These are phyloP conservation scores for Crataegus laevigata DNA, from an alignment of 306 rosid genomes.

Conservation along the genomic window DNA sequence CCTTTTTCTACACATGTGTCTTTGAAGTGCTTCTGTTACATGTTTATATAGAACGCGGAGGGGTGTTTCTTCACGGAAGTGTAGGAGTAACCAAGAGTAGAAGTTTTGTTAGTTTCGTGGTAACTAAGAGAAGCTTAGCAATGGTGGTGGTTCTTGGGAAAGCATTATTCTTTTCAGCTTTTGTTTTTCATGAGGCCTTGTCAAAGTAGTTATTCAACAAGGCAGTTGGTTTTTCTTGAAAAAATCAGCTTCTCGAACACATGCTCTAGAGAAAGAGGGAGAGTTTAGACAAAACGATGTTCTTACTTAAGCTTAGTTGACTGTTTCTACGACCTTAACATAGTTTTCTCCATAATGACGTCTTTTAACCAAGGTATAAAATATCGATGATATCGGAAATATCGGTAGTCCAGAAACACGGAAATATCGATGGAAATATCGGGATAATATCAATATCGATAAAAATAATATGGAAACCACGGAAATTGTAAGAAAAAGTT, in stretches of 20 bases:
- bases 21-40: background rate
- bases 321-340: no score
- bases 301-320: background rate
- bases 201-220: slow-evolving; percentile 1
- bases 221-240: background rate
- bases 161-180: background rate
- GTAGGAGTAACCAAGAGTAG: slow-evolving; percentile 7
- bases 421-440: no score
- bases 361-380: no score
- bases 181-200: slow-evolving; percentile 2
- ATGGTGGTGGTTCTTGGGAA: background rate
- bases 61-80: background rate
- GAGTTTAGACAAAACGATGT: background rate
- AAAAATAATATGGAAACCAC: no score
- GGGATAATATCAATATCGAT: no score
- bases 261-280: background rate
- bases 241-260: background rate
- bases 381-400: no score
- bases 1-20: background rate
- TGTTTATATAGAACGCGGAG: background rate
- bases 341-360: background rate
- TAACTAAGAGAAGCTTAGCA: background rate
- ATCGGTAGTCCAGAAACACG: no score
- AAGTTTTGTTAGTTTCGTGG: background rate
- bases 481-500: no score